These are phyloP conservation scores for Zygotorulaspora sp. DNA, from an alignment of 805 yeast genomes.

Conservation along the genomic window DNA sequence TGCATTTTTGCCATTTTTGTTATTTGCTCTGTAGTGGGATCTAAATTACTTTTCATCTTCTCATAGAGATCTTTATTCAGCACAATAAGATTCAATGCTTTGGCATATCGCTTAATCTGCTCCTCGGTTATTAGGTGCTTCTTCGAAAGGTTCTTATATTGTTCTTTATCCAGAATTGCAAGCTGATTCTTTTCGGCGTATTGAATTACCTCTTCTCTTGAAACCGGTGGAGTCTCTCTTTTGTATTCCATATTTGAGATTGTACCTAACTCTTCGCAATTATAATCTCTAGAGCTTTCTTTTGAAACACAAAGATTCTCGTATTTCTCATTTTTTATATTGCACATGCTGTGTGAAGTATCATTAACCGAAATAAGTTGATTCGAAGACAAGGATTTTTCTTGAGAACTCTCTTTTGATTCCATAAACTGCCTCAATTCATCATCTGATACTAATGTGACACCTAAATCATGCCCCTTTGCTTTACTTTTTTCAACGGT, in stretches of 20 bases:
- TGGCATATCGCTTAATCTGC: slow-evolving; percentile 14
- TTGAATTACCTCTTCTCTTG: slow-evolving; percentile 19
- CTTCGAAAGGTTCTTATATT: slow-evolving; percentile 22
- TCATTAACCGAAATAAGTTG: too few species aligned
- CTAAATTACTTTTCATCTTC: slow-evolving; percentile 31
- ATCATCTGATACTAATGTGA: too few species aligned
- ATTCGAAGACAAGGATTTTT: too few species aligned
- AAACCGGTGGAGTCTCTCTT: slow-evolving; percentile 27
- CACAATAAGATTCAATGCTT: slow-evolving; percentile 21
- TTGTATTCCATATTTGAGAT: too few species aligned
- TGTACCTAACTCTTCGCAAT: too few species aligned
- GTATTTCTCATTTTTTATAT: too few species aligned
- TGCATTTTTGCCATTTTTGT: slow-evolving; percentile 28
- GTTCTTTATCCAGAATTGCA: slow-evolving; percentile 28
- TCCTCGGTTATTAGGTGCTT: slow-evolving; percentile 13
- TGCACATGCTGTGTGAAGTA: too few species aligned
- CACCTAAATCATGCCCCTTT: slow-evolving; percentile 14
- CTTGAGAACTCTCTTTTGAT: too few species aligned
- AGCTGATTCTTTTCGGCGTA: slow-evolving; percentile 28
- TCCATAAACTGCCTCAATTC: too few species aligned
- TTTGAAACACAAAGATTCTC: too few species aligned
- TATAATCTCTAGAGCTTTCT: too few species aligned
- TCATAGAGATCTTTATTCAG: slow-evolving; percentile 37
- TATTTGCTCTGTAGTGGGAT: slow-evolving; percentile 20
- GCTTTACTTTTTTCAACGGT: slow-evolving; percentile 17